Conservation (phyloP, 2,329 filamentous ascomycete genomes). For the Malbranchea cinnamomea region DNA sequence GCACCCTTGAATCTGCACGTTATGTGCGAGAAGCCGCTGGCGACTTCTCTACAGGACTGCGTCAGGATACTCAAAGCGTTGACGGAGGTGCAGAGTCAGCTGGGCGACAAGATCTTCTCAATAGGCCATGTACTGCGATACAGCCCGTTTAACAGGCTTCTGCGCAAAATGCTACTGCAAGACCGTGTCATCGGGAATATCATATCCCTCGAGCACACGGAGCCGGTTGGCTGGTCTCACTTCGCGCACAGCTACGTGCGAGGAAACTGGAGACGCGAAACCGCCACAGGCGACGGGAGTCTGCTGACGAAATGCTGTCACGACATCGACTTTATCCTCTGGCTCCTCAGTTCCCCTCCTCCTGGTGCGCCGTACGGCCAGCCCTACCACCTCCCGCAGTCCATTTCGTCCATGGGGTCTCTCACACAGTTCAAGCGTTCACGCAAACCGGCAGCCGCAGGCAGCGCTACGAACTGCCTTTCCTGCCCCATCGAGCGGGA, state of each 20-base stretch:
- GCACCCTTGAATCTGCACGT: slow-evolving; percentile 59
- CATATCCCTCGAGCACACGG: slow-evolving; percentile 75
- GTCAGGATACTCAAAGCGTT: slow-evolving; percentile 46
- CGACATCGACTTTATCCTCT: slow-evolving; percentile 83
- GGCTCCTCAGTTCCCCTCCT: slow-evolving; percentile 68
- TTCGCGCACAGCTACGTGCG: slow-evolving; percentile 80
- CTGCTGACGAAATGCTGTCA: slow-evolving; percentile 92
- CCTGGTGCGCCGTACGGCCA: slow-evolving; percentile 24
- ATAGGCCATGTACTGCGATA: slow-evolving; percentile 91
- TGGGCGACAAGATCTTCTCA: slow-evolving; percentile 50
- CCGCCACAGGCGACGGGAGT: slow-evolving; percentile 54
- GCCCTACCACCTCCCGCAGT: slow-evolving; percentile 56
- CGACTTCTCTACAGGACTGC: slow-evolving; percentile 64
- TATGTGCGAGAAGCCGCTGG: slow-evolving; percentile 90
- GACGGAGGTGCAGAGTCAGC: slow-evolving; percentile 13
- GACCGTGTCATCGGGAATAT: slow-evolving; percentile 70
- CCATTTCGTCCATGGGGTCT: slow-evolving; percentile 60
- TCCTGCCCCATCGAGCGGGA: slow-evolving; percentile 57
- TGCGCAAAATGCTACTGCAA: slow-evolving; percentile 62
- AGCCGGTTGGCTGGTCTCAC: slow-evolving; percentile 94
- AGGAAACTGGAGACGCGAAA: slow-evolving; percentile 83
- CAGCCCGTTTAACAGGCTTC: slow-evolving; percentile 76
- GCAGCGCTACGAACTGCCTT: slow-evolving; percentile 71
- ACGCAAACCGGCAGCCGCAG: slow-evolving; percentile 62
- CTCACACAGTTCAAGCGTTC: slow-evolving; percentile 63